Base-by-base conservation (phyloP, 495 filamentous ascomycete genomes). In the Xylaria venustula region DNA sequence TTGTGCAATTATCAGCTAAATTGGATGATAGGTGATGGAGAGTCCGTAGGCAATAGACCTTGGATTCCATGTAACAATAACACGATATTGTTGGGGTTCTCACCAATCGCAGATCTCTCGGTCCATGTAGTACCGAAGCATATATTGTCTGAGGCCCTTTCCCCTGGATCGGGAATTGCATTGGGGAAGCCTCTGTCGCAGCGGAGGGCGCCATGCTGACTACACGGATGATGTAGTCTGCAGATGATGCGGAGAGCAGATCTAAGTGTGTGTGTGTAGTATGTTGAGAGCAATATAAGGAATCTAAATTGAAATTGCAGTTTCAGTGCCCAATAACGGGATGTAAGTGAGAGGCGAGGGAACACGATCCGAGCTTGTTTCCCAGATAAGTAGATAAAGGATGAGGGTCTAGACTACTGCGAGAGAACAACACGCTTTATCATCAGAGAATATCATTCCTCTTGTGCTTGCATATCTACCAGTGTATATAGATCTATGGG, bases 101-200 rank as follows among this genome's bases (percentile, higher is more conserved):
- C 71, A 83, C 81, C 73, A 83, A 71, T 71, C 77, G 74, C 41
- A 83, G 64, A 63, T 83, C 79, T 30, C 75, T 72, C 28, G 80
- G 73, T 7, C 79, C 80, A 71, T 83, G 74, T 50, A 83, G 67
- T 45, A 83, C 81, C 20, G 79, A 82, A 37, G 81, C 81, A 67
- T 64, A 76, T 62, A 81, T 69, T 19, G 2, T 42, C 65, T 73
- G 71, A 54, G 76, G 75, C 56, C 67, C 59, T 66, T 78, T 77
- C 25, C 76, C 73, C 60, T 65, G 62, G 37, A 70, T 67, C 67
- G 76, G 71, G 67, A 78, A 62, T 60, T 78, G 77, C 72, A 78
- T 75, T 69, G 75, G 75, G 62, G 70, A 64, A 59, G 64, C 54
- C 64, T 79, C 75, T 62, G 55, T 65, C 63, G 71, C 73, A 58